A percentile compares a stretch with the other conserved stretches of the same genome.
Evolutionary conservation across 2,329 filamentous ascomycete species (phyloP).

Genomic region (Orbilia ellipsospora): DNA sequence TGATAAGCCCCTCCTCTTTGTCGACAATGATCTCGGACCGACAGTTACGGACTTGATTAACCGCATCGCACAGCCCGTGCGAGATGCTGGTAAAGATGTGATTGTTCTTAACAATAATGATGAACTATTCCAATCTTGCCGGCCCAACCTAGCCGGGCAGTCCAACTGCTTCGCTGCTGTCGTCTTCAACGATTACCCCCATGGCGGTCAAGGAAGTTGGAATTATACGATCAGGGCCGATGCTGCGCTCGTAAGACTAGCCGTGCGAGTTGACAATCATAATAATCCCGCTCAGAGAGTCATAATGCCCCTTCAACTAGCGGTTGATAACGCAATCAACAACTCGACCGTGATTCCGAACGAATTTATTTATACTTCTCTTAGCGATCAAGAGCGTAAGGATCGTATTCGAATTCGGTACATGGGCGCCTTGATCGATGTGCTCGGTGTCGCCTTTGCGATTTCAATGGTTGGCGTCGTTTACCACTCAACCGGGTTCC

Average conservation of each 20-base stretch:
- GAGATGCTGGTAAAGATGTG: conserved; percentile 60
- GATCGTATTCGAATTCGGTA: conserved; percentile 70
- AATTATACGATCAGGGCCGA: conserved; percentile 88
- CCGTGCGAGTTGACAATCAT: conserved; percentile 66
- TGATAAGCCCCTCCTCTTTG: conserved; percentile 75
- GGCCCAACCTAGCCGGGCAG: conserved; percentile 73
- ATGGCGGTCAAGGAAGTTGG: conserved; percentile 74
- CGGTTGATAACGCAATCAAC: conserved; percentile 79
- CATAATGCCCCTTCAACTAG: conserved; percentile 77
- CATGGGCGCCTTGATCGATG: conserved; percentile 74
- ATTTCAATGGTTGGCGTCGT: conserved; percentile 82
- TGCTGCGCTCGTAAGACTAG: conserved; percentile 67
- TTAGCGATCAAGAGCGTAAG: conserved; percentile 75
- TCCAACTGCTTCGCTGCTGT: conserved; percentile 79
- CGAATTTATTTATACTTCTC: conserved; percentile 80
- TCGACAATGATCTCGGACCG: conserved; percentile 74
- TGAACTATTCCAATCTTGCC: conserved; percentile 73
- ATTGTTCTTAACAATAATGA: conserved; percentile 70
- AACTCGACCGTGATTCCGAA: conserved; percentile 64
- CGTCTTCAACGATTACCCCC: conserved; percentile 79
- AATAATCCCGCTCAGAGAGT: conserved; percentile 83
- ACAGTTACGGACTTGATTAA: conserved; percentile 57
- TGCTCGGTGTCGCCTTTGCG: conserved; percentile 81
- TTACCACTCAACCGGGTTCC: conserved; percentile 86
- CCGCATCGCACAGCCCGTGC: conserved; percentile 47